Conservation (phyloP, 352 stramenopile species). For the Globisporangium nagaii region DNA sequence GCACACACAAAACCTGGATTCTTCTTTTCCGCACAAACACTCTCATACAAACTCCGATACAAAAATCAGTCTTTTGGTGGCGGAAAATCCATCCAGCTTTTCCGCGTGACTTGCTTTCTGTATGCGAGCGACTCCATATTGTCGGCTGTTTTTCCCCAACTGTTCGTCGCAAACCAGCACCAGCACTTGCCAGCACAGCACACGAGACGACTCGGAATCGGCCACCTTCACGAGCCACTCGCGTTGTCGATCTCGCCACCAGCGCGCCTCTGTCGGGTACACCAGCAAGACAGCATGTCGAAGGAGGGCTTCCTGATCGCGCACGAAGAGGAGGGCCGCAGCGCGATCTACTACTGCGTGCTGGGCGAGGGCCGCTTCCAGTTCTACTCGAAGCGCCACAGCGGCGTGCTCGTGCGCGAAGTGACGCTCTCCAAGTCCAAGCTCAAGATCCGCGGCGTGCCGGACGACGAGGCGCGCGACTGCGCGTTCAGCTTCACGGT, state of each 20-base stretch:
- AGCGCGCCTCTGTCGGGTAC: no score
- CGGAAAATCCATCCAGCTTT: not conserved
- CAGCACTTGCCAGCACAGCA: not conserved
- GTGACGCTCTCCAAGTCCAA: constrained; percentile 64
- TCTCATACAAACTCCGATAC: not conserved
- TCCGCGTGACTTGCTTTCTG: not conserved
- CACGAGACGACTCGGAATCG: not conserved
- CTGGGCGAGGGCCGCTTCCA: constrained; percentile 67
- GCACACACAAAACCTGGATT: not conserved
- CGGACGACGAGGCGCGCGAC: constrained; percentile 58
- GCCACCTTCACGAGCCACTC: no score
- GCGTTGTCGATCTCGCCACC: no score
- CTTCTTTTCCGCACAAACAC: not conserved
- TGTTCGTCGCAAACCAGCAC: not conserved
- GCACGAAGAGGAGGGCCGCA: constrained; percentile 61
- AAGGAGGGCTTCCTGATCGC: constrained; percentile 80
- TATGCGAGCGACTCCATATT: not conserved
- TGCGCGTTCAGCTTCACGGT: constrained; percentile 79
- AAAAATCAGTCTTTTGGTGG: not conserved
- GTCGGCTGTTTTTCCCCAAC: not conserved
- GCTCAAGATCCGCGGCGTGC: constrained; percentile 73
- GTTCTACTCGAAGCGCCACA: constrained; percentile 63
- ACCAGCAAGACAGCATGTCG: constrained; percentile 36
- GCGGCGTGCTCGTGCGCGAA: constrained; percentile 58
- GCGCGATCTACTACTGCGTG: constrained; percentile 76